These are phyloP conservation scores for Geotrichum ghanense DNA, from an alignment of 805 yeast genomes.

Conservation along the genomic window DNA sequence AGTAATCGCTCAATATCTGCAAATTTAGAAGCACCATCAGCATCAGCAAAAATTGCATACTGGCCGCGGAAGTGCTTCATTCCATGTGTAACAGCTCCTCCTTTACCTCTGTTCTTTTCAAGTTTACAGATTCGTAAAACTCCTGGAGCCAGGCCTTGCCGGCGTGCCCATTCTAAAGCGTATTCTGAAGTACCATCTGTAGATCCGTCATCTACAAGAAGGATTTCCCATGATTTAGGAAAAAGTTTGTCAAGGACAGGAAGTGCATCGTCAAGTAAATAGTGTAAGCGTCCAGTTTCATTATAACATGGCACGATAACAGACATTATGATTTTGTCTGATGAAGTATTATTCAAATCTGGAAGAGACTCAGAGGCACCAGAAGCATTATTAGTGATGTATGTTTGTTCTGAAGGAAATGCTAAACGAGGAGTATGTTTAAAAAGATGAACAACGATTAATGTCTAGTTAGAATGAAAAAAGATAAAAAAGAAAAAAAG, in stretches of 20 bases:
- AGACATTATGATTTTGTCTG: slow-evolving; percentile 39
- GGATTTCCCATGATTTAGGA: slow-evolving; percentile 48
- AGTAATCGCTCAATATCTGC: slow-evolving; percentile 49
- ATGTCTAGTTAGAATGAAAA: no score
- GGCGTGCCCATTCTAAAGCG: slow-evolving; percentile 48
- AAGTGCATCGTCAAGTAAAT: slow-evolving; percentile 30
- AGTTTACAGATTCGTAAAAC: slow-evolving; percentile 61
- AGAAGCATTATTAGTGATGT: neutral
- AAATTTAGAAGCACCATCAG: slow-evolving; percentile 91
- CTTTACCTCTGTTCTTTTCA: slow-evolving; percentile 77
- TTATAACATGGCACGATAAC: slow-evolving; percentile 92
- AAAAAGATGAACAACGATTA: neutral
- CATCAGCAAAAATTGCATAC: slow-evolving; percentile 82
- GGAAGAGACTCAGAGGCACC: neutral
- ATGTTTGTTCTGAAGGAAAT: neutral
- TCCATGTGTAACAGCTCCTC: slow-evolving; percentile 96
- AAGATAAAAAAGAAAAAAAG: no score
- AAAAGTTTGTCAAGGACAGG: slow-evolving; percentile 35
- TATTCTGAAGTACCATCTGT: slow-evolving; percentile 64
- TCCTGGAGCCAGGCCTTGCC: slow-evolving; percentile 42
- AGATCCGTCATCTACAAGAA: slow-evolving; percentile 90
- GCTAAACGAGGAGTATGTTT: neutral
- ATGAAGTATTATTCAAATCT: no score
- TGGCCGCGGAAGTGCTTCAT: slow-evolving; percentile 62
- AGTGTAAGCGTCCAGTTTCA: slow-evolving; percentile 60